phyloP scores from a whole-genome alignment of 768 basidiomycete species.

The Cystobasidium tubakii region DNA sequence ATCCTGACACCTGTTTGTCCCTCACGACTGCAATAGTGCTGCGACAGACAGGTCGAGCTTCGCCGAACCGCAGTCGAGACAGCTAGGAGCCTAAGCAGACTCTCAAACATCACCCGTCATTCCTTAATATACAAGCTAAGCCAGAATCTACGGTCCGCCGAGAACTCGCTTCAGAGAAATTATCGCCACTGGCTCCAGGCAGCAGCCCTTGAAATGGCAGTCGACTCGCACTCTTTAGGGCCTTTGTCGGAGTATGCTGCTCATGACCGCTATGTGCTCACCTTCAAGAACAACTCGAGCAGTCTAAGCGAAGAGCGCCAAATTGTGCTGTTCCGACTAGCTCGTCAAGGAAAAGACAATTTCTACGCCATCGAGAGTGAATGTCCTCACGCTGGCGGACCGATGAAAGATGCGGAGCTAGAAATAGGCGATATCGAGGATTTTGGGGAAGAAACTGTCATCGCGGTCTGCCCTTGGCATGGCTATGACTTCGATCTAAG shows the following conservation, averaged over 20 bases:
- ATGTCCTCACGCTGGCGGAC: conserved; percentile 37
- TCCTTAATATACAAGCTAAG: too few species aligned
- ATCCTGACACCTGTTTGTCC: too few species aligned
- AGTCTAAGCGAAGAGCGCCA: background rate
- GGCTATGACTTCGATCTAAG: conserved; percentile 35
- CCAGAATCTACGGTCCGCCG: too few species aligned
- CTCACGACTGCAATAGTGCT: too few species aligned
- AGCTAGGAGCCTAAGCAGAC: too few species aligned
- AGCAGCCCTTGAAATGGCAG: background rate
- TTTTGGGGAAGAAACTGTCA: conserved; percentile 22
- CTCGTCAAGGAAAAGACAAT: background rate
- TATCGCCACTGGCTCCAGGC: too few species aligned
- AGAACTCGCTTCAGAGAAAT: too few species aligned
- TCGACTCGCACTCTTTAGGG: background rate
- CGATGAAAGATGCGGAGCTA: conserved; percentile 31
- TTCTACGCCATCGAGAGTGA: conserved; percentile 35
- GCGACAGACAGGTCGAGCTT: too few species aligned
- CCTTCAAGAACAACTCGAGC: background rate
- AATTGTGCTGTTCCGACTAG: conserved; percentile 34
- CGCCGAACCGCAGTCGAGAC: too few species aligned
- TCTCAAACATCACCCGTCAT: too few species aligned
- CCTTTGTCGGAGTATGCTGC: conserved; percentile 4
- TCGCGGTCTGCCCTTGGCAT: conserved; percentile 37
- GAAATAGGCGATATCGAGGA: conserved; percentile 36
- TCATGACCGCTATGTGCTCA: conserved; percentile 27